A percentile compares a stretch with the other conserved stretches of the same genome.
Conservation (phyloP, 805 yeast genomes). For the Lachancea cidri region DNA sequence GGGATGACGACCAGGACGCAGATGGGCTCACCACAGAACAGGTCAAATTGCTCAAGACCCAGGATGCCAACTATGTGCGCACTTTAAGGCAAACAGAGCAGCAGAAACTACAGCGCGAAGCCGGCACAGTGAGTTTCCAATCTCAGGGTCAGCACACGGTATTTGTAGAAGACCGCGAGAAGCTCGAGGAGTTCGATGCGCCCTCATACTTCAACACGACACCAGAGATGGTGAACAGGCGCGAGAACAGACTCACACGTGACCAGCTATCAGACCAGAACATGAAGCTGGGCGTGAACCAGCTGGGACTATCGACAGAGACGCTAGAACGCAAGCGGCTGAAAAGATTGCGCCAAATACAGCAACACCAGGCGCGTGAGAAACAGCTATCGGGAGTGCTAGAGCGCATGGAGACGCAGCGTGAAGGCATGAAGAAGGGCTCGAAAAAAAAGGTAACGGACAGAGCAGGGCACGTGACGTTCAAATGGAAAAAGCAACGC, state of each 20-base stretch:
- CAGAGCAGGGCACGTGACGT: slow-evolving; percentile 61
- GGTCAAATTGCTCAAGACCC: slow-evolving; percentile 78
- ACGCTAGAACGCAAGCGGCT: slow-evolving; percentile 49
- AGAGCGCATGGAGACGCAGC: slow-evolving; percentile 66
- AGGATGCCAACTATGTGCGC: slow-evolving; percentile 81
- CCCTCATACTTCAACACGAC: slow-evolving; percentile 69
- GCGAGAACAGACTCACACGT: slow-evolving; percentile 65
- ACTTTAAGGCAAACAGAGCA: slow-evolving; percentile 69
- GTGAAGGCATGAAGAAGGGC: slow-evolving; percentile 88
- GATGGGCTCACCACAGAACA: slow-evolving; percentile 59
- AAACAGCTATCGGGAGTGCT: slow-evolving; percentile 63
- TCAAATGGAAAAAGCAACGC: slow-evolving; percentile 82
- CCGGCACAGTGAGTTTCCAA: slow-evolving; percentile 42
- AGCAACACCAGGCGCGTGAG: slow-evolving; percentile 65
- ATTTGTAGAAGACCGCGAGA: slow-evolving; percentile 63
- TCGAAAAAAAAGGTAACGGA: slow-evolving; percentile 70
- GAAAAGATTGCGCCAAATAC: slow-evolving; percentile 53
- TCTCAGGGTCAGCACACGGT: slow-evolving; percentile 77
- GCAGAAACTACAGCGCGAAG: slow-evolving; percentile 51
- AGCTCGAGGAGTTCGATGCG: slow-evolving; percentile 55
- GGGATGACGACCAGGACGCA: slow-evolving; percentile 39
- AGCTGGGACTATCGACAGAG: slow-evolving; percentile 22
- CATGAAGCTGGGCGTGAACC: slow-evolving; percentile 3
- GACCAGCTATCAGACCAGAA: slow-evolving; percentile 44
- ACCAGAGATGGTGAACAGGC: slow-evolving; percentile 49